phyloP scores from a whole-genome alignment of 2,329 filamentous ascomycete species.

The Clarireedia hainanense region DNA sequence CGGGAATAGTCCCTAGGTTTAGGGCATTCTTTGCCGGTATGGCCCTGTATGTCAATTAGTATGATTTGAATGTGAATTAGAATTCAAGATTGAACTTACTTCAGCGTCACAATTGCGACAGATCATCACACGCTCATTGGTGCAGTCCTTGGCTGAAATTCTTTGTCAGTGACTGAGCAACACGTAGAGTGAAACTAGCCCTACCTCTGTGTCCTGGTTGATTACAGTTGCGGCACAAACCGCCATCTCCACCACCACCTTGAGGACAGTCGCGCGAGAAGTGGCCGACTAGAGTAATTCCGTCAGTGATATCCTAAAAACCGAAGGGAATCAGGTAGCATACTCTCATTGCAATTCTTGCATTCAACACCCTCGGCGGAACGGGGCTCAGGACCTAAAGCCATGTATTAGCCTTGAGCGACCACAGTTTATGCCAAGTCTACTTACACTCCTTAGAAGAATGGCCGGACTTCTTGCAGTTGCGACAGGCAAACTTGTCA shows the following conservation, averaged over 20 bases:
- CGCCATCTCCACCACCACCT: slow-evolving; percentile 44
- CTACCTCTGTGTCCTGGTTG: slow-evolving; percentile 49
- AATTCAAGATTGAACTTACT: slow-evolving; percentile 2
- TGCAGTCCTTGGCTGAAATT: slow-evolving; percentile 40
- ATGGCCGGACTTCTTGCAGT: slow-evolving; percentile 46
- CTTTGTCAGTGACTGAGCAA: background rate
- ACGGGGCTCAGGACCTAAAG: slow-evolving; percentile 43
- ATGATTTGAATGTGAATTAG: background rate
- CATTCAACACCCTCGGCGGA: slow-evolving; percentile 39
- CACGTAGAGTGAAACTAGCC: background rate
- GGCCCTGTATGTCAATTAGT: slow-evolving; percentile 34
- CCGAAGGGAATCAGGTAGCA: background rate
- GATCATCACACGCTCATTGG: slow-evolving; percentile 10
- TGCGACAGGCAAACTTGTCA: slow-evolving; percentile 60
- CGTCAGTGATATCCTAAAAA: background rate
- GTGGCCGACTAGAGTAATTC: slow-evolving; percentile 44
- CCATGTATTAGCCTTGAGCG: background rate
- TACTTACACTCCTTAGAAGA: slow-evolving; percentile 27
- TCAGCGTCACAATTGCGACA: slow-evolving; percentile 54
- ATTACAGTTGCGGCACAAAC: slow-evolving; percentile 55
- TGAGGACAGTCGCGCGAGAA: slow-evolving; percentile 57
- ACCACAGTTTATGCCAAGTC: background rate
- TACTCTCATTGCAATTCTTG: slow-evolving; percentile 30
- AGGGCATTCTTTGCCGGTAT: slow-evolving; percentile 49
- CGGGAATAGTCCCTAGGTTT: slow-evolving; percentile 48